A percentile compares a stretch with the other conserved stretches of the same genome.
phyloP scores from a whole-genome alignment of 495 filamentous ascomycete species.

The Tetracladium marchalianum region DNA sequence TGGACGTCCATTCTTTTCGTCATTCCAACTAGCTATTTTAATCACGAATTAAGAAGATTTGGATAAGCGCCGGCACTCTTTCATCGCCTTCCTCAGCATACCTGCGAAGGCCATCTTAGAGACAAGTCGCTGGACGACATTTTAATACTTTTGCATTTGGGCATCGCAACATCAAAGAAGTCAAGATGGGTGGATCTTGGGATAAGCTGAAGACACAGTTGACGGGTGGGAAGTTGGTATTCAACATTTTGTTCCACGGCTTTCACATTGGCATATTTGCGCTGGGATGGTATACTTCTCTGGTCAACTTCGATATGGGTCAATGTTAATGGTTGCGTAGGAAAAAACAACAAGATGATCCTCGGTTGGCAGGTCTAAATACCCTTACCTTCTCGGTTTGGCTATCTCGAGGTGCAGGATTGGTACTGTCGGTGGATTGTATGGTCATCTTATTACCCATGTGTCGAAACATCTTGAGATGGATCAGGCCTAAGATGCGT shows the following conservation, averaged over 20 bases:
- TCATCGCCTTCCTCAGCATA: constrained; percentile 6
- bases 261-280: constrained; percentile 74
- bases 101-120: constrained; percentile 13
- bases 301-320: not conserved
- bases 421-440: constrained; percentile 72
- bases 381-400: constrained; percentile 80
- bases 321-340: constrained; percentile 36
- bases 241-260: constrained; percentile 80
- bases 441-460: constrained; percentile 87
- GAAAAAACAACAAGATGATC: constrained; percentile 64
- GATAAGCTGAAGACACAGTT: constrained; percentile 44
- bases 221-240: constrained; percentile 57
- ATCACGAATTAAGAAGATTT: constrained; percentile 1
- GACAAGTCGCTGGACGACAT: constrained; percentile 44
- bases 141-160: constrained; percentile 17
- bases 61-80: constrained; percentile 7
- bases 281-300: constrained; percentile 68
- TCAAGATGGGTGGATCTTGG: constrained; percentile 8
- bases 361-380: constrained; percentile 66
- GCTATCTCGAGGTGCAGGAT: constrained; percentile 86
- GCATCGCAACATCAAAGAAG: constrained; percentile 2
- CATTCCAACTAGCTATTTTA: constrained; percentile 8
- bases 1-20: constrained; percentile 18
- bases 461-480: constrained; percentile 81
- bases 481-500: constrained; percentile 74